These are phyloP conservation scores for Auricularia sp. DNA, from an alignment of 768 basidiomycete genomes.

Conservation along the genomic window DNA sequence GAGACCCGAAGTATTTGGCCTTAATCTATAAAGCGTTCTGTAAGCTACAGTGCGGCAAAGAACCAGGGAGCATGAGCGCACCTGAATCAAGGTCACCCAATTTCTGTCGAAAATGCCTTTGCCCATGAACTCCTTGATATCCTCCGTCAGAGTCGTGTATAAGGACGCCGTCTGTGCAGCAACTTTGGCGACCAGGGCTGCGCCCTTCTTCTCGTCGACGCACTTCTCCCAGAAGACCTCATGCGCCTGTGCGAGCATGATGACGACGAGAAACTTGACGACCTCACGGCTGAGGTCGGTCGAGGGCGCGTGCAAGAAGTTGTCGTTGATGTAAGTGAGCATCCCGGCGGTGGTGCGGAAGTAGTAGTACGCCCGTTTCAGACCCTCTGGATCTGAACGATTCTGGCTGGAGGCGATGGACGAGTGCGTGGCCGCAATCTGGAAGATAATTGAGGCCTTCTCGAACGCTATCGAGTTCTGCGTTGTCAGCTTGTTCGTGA, in stretches of 20 bases:
- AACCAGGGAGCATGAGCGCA: constrained; percentile 19
- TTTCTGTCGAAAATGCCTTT: constrained; percentile 93
- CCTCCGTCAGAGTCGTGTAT: constrained; percentile 77
- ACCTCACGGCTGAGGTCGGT: constrained; percentile 92
- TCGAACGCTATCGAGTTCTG: constrained; percentile 97
- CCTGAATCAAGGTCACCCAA: constrained; percentile 84
- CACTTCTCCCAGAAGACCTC: constrained; percentile 96
- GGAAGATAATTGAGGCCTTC: constrained; percentile 95
- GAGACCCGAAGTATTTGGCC: constrained; percentile 77
- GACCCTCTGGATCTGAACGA: constrained; percentile 79
- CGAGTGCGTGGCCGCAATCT: constrained; percentile 90
- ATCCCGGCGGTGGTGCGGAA: constrained; percentile 87
- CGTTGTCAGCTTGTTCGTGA: constrained; percentile 85
- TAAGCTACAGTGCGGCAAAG: neutral
- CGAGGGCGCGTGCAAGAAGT: constrained; percentile 95
- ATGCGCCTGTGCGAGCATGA: constrained; percentile 88
- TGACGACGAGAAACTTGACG: constrained; percentile 80
- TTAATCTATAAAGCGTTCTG: constrained; percentile 52
- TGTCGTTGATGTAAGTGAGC: constrained; percentile 98
- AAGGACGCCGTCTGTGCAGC: constrained; percentile 72
- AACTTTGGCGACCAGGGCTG: constrained; percentile 70
- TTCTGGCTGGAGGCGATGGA: constrained; percentile 80
- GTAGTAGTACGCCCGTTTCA: constrained; percentile 90
- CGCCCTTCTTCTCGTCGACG: constrained; percentile 82
- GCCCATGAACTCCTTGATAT: constrained; percentile 93